Conservation (phyloP, 2,329 filamentous ascomycete species). For the Tolypocladium endophyticum region DNA sequence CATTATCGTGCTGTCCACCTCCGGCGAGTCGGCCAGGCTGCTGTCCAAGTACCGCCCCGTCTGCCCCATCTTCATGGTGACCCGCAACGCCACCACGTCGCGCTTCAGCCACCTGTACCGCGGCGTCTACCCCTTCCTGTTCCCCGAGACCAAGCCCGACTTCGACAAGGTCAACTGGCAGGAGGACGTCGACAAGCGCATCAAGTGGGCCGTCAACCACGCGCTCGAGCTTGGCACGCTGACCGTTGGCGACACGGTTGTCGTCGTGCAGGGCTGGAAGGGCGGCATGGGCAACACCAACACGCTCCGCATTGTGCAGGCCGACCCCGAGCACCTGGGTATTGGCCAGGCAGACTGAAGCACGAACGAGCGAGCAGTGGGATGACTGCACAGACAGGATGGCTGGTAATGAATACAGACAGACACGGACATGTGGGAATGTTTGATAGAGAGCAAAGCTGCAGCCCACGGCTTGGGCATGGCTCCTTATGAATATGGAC, state of each 20-base stretch:
- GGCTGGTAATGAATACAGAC: neutral
- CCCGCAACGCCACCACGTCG: constrained; percentile 71
- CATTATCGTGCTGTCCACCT: constrained; percentile 93
- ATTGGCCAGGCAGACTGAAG: constrained; percentile 30
- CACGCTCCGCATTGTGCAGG: constrained; percentile 58
- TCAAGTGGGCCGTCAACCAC: constrained; percentile 91
- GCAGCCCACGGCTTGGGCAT: neutral
- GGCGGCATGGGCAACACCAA: constrained; percentile 89
- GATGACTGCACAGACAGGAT: neutral
- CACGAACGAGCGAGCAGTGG: neutral
- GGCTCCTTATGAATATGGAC: neutral
- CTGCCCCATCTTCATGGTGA: constrained; percentile 99
- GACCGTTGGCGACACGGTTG: constrained; percentile 60
- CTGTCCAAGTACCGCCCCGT: constrained; percentile 98
- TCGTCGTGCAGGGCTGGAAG: constrained; percentile 86
- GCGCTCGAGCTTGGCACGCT: constrained; percentile 76
- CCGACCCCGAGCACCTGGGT: constrained; percentile 47
- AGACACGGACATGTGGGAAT: neutral
- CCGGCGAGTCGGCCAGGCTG: constrained; percentile 86
- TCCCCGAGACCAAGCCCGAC: constrained; percentile 88
- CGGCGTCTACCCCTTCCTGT: constrained; percentile 95
- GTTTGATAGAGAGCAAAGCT: neutral
- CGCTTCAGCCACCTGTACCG: constrained; percentile 93
- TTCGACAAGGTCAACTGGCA: constrained; percentile 93
- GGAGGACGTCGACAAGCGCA: constrained; percentile 93